Percentiles rank a stretch among this genome's conserved stretches.
Conservation (phyloP, 2,329 filamentous ascomycete genomes). For the Aspergillus piperis region DNA sequence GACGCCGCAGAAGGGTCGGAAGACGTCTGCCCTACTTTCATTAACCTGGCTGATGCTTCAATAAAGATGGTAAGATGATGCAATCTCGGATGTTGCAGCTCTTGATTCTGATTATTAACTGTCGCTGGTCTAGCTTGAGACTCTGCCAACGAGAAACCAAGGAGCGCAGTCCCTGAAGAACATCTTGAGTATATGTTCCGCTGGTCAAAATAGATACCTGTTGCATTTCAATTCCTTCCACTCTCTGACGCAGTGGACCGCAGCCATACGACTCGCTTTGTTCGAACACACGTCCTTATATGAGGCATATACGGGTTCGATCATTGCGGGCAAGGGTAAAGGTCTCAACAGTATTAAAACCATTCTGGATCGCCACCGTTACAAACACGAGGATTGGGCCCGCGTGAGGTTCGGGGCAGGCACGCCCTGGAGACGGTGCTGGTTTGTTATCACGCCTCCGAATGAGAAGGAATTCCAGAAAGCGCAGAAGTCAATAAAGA, state of each 20-base stretch:
- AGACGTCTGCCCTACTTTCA: conserved; percentile 86
- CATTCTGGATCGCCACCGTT: conserved; percentile 79
- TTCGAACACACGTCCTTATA: conserved; percentile 91
- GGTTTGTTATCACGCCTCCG: conserved; percentile 90
- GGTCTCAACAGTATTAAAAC: conserved; percentile 82
- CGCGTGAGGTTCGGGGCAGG: conserved; percentile 93
- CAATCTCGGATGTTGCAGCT: background rate
- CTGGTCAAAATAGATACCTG: conserved; percentile 90
- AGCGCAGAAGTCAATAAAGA: conserved; percentile 77
- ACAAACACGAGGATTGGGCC: conserved; percentile 88
- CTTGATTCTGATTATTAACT: conserved; percentile 3
- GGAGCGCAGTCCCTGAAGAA: conserved; percentile 85
- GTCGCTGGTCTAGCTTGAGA: conserved; percentile 69
- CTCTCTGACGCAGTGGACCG: conserved; percentile 92
- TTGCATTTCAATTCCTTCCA: conserved; percentile 95
- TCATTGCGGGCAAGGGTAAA: conserved; percentile 94
- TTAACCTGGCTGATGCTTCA: conserved; percentile 95
- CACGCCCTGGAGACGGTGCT: conserved; percentile 93
- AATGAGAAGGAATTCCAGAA: conserved; percentile 91
- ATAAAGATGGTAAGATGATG: conserved; percentile 81
- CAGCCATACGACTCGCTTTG: conserved; percentile 89
- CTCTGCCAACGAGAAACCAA: conserved; percentile 76
- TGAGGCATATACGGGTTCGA: conserved; percentile 92
- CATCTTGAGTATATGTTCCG: conserved; percentile 92
- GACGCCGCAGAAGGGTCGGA: conserved; percentile 83